Percentiles rank a stretch among this genome's conserved stretches.
Conservation (phyloP, 1,284 basidiomycete species). For the Meira nashicola region DNA sequence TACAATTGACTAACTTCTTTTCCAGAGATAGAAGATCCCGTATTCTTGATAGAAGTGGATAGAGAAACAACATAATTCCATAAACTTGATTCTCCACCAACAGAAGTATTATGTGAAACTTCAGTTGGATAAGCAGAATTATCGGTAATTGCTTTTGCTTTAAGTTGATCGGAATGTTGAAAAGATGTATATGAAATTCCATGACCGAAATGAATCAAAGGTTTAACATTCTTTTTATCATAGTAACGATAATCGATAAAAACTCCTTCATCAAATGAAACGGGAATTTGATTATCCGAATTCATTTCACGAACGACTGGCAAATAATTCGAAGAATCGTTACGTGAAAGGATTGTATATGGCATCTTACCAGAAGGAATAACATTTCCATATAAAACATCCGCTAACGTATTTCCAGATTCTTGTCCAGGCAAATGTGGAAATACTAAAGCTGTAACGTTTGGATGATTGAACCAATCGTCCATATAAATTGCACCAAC, state of each 20-base stretch:
- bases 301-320: conserved; percentile 46
- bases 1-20: conserved; percentile 57
- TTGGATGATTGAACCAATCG: conserved; percentile 24
- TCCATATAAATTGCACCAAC: conserved; percentile 28
- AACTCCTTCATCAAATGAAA: conserved; percentile 67
- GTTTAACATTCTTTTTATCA: conserved; percentile 63
- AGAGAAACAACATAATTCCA: conserved; percentile 58
- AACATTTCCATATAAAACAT: conserved; percentile 64
- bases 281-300: conserved; percentile 53
- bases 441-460: conserved; percentile 55
- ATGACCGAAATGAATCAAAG: conserved; percentile 72
- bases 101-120: conserved; percentile 42
- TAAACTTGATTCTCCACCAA: conserved; percentile 17
- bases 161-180: conserved; percentile 45
- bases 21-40: conserved; percentile 49
- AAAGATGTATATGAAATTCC: conserved; percentile 80
- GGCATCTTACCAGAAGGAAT: conserved; percentile 56
- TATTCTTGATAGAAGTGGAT: conserved; percentile 55
- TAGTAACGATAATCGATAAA: conserved; percentile 67
- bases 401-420: conserved; percentile 68
- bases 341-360: conserved; percentile 60
- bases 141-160: conserved; percentile 24
- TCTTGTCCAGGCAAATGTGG: conserved; percentile 71
- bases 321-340: conserved; percentile 61
- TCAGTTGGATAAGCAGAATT: conserved; percentile 48